A percentile compares a stretch with the other conserved stretches of the same genome.
These are phyloP conservation scores for Athelia sp. DNA, from an alignment of 1,284 basidiomycete genomes.

Conservation along the genomic window DNA sequence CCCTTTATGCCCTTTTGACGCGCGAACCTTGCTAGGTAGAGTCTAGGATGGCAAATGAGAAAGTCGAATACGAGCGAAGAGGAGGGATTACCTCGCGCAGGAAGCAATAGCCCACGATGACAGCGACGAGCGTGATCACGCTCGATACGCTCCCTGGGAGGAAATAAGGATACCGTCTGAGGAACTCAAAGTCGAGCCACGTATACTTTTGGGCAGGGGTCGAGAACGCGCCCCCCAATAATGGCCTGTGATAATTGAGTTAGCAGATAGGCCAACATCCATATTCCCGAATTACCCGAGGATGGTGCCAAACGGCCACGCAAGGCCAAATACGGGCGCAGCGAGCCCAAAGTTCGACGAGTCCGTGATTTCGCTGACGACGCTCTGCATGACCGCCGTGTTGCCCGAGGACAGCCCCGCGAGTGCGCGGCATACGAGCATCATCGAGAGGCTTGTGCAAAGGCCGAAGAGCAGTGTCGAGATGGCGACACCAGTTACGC, in stretches of 20 bases:
- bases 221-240: slow-evolving; percentile 58
- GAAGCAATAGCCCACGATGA: slow-evolving; percentile 39
- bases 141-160: slow-evolving; percentile 50
- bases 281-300: slow-evolving; percentile 39
- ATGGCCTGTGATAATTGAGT: slow-evolving; percentile 34
- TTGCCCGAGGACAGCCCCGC: slow-evolving; percentile 61
- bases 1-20: too few species aligned
- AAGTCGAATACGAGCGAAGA: too few species aligned
- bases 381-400: slow-evolving; percentile 55
- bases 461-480: slow-evolving; percentile 54
- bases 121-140: slow-evolving; percentile 33
- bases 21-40: too few species aligned
- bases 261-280: neutral
- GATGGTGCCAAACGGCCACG: slow-evolving; percentile 59
- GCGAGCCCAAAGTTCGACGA: slow-evolving; percentile 55
- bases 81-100: slow-evolving; percentile 45
- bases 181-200: slow-evolving; percentile 41
- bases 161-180: slow-evolving; percentile 51
- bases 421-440: slow-evolving; percentile 48
- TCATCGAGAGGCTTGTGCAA: slow-evolving; percentile 41
- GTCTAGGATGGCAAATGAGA: too few species aligned
- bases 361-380: slow-evolving; percentile 63
- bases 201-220: slow-evolving; percentile 52
- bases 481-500: slow-evolving; percentile 45
- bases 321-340: slow-evolving; percentile 58